Conservation (phyloP, 2,329 filamentous ascomycete genomes). For the Calonectria honghensis region DNA sequence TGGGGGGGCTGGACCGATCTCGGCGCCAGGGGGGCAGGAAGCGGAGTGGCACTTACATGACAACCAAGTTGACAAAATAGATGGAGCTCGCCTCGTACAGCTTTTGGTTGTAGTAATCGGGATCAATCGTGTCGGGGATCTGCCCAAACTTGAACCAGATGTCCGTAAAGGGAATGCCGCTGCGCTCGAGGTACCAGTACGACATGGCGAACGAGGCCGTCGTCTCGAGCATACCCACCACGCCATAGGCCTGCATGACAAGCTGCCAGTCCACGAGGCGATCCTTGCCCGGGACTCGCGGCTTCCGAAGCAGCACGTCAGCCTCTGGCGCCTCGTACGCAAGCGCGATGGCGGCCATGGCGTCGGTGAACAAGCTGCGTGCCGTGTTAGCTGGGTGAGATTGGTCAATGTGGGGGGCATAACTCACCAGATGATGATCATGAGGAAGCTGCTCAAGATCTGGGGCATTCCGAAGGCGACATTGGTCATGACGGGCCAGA, state of each 20-base stretch:
- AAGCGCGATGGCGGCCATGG: conserved; percentile 81
- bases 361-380: conserved; percentile 83
- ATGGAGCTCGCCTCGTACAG: conserved; percentile 81
- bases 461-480: conserved; percentile 84
- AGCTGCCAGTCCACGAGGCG: conserved; percentile 84
- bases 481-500: conserved; percentile 85
- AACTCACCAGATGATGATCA: conserved; percentile 78
- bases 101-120: conserved; percentile 72
- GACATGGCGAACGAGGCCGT: conserved; percentile 77
- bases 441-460: conserved; percentile 83
- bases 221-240: conserved; percentile 80
- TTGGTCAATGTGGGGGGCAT: neutral
- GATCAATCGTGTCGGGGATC: conserved; percentile 69
- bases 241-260: conserved; percentile 82
- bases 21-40: conserved; percentile 20
- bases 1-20: conserved; percentile 34
- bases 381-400: neutral
- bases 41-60: conserved; percentile 71
- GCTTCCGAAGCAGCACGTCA: conserved; percentile 81
- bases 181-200: conserved; percentile 78
- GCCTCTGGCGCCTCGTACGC: conserved; percentile 87
- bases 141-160: conserved; percentile 82
- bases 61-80: conserved; percentile 87
- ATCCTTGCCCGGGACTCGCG: conserved; percentile 81
- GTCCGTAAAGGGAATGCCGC: conserved; percentile 78